Base-by-base conservation (phyloP, 164 flowering plant genomes). In the Tetracentron sinense region DNA sequence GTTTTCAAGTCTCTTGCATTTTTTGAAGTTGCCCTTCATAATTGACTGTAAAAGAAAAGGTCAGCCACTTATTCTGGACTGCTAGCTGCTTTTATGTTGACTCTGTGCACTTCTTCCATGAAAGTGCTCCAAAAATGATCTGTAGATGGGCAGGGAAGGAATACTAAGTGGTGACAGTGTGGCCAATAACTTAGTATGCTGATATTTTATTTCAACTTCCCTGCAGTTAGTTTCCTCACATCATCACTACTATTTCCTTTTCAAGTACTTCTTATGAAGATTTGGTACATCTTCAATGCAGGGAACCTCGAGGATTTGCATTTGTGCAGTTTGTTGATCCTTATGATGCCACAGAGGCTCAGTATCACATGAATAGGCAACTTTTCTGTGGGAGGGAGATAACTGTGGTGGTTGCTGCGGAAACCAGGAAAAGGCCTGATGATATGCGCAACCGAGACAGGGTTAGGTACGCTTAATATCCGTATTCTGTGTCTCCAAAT, bases 251-350 rank as follows among this genome's bases (percentile, higher is more conserved):
- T 51, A 51, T 35, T 5, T 33, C 19, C 29, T 38, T 44, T 22
- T 28, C 8, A n/a, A 20, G 10, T 21, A 8, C n/a, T 44, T 35
- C 35, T 53, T 48, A 54, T 29, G 60, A 64, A 48, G 22, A 57
- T 26, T 51, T 66, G 49, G 23, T 51, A 31, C 42, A 26, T 55
- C 30, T 56, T 14, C 23, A 20, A 21, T 80, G 69, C 81, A 90
- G 96, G 79, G 88, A 85, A 64, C 93, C 96, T 48, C 83, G 93
- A 21, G 93, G 92, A 2, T 90, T 90, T 82, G 96, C 93, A n/a
- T 90, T 90, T 84, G 93, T 90, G 78, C 85, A 90, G 83, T 90
- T 87, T 83, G 90, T 90, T 58, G 93, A 90, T 75, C 59, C 86
- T 29, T 76, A 74, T 76, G 91, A 85, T 46, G 91, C 96, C 20